Base-by-base conservation (phyloP, 305 asterid species). In the Galium porrigens region DNA sequence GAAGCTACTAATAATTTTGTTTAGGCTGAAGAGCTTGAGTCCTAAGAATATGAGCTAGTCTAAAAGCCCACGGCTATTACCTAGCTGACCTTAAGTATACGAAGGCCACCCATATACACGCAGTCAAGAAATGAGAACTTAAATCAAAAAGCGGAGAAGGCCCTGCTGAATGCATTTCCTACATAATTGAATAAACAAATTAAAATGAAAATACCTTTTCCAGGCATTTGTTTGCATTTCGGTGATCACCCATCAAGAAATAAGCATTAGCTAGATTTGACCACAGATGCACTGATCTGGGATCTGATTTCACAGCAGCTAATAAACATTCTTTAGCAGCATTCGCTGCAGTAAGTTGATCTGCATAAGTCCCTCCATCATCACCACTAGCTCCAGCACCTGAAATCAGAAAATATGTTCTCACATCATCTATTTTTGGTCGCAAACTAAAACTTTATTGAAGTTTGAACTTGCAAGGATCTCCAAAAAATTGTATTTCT, bases 271-370 rank as follows among this genome's bases (percentile, higher is more conserved):
- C 95, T 70, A 92, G 78, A 80, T 85, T 92, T 18, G 84, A 76
- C 98, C 98, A 92, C 36, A 89, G 76, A 86, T 89, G 98, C 70
- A 94, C 86, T 44, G 86, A 87, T 77, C 80, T 85, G 30, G 96
- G 92, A 67, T 89, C 96, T 64, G 88, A 74, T 82, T 85, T 85
- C 59, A 70, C 80, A 63, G 95, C 96, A 48, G 95, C 95, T 76
- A 86, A 79, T 78, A 92, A 82, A 78, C 98, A 92, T 69, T 89
- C 96, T 75, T 83, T 92, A 63, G 96, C 96, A 72, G 84, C 88
- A 69, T 75, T 74, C 59, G 79, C 81, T 66, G 95, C 90, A 66
- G 65, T 77, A 73, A 74, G 65, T 58, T 80, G 85, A 66, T 84
- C 86, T 52, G 69, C 67, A 63, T 81, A 76, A 53, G 80, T 68